phyloP scores from a whole-genome alignment of 2,329 filamentous ascomycete species.

The Lithohypha guttulata region DNA sequence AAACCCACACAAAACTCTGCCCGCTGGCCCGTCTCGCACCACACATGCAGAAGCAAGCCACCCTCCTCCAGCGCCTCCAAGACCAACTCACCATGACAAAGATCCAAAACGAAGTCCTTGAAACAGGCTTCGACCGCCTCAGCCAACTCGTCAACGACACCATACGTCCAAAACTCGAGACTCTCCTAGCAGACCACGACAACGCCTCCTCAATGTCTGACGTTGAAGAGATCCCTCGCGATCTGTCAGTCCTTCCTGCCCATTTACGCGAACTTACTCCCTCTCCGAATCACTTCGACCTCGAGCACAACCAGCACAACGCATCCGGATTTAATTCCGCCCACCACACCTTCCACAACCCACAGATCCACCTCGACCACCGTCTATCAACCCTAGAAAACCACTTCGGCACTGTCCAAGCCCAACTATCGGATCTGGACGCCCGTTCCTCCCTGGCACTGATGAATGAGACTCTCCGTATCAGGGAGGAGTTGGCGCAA shows the following conservation, averaged over 20 bases:
- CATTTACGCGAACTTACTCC: slow-evolving; percentile 19
- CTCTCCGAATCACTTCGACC: slow-evolving; percentile 4
- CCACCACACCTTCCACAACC: slow-evolving; percentile 9
- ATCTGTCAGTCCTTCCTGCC: slow-evolving; percentile 17
- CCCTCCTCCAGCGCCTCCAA: slow-evolving; percentile 34
- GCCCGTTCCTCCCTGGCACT: slow-evolving; percentile 51
- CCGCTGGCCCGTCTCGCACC: slow-evolving; percentile 39
- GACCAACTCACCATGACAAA: slow-evolving; percentile 34
- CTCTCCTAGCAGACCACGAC: slow-evolving; percentile 12
- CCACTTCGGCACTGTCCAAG: slow-evolving; percentile 14
- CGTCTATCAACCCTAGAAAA: slow-evolving; percentile 19
- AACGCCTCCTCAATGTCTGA: slow-evolving; percentile 5
- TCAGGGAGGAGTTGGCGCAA: slow-evolving; percentile 52
- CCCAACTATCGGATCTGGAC: slow-evolving; percentile 47
- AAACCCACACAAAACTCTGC: slow-evolving; percentile 39
- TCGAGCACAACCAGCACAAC: no score
- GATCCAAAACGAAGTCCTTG: slow-evolving; percentile 38
- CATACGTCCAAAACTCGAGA: slow-evolving; percentile 12
- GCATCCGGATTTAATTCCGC: no score
- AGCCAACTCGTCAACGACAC: slow-evolving; percentile 21
- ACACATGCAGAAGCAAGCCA: slow-evolving; percentile 34
- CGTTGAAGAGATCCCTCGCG: slow-evolving; percentile 20
- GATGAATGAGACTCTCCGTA: slow-evolving; percentile 51
- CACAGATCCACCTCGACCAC: slow-evolving; percentile 9
- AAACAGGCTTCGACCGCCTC: slow-evolving; percentile 35